Percentiles rank a stretch among this genome's conserved stretches.
phyloP scores from a whole-genome alignment of 2,329 filamentous ascomycete species.

The Fusarium lyarnte region DNA sequence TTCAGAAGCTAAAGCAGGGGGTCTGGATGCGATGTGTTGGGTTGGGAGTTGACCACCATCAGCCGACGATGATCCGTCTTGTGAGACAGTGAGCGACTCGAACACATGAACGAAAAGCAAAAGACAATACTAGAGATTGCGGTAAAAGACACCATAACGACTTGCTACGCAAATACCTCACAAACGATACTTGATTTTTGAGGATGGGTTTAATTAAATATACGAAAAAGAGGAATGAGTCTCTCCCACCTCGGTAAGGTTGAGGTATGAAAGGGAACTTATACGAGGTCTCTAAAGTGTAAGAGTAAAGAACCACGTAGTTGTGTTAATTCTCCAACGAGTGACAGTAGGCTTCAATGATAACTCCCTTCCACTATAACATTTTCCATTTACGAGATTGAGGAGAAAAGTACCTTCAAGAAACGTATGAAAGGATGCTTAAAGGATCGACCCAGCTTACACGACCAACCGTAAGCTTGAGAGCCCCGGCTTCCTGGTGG shows the following conservation, averaged over 20 bases:
- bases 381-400: not conserved
- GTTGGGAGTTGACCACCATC: constrained; percentile 11
- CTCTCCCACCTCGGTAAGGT: not conserved
- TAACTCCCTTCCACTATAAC: no score
- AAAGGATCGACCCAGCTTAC: constrained; percentile 1
- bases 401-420: not conserved
- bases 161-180: no score
- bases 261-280: not conserved
- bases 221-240: not conserved
- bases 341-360: not conserved
- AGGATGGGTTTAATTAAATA: not conserved
- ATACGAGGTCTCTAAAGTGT: not conserved
- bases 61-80: constrained; percentile 26
- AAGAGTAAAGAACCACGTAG: not conserved
- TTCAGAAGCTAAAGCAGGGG: constrained; percentile 18
- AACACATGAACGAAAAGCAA: not conserved
- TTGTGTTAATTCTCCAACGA: not conserved
- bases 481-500: not conserved
- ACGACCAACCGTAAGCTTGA: not conserved
- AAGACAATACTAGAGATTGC: not conserved
- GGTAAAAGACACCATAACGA: not conserved
- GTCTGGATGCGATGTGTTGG: not conserved
- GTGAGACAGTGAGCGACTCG: not conserved
- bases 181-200: not conserved
- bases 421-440: constrained; percentile 5